Percentiles rank a stretch among this genome's conserved stretches.
Conservation (phyloP, 768 basidiomycete genomes). For the Lactarius quietus region DNA sequence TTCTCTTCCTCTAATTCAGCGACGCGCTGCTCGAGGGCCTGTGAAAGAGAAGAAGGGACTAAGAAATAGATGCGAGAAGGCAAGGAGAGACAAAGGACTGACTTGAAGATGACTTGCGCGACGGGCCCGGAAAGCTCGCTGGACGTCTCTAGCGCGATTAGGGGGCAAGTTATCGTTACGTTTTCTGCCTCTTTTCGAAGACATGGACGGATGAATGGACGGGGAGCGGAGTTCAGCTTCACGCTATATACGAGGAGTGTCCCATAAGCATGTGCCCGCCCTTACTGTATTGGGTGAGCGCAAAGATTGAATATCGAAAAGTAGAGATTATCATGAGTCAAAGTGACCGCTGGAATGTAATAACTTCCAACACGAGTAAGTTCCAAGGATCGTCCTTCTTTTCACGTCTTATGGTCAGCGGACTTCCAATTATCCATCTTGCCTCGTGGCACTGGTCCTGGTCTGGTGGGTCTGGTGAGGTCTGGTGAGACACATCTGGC, state of each 20-base stretch:
- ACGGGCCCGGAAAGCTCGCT: slow-evolving; percentile 84
- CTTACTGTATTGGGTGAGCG: slow-evolving; percentile 24
- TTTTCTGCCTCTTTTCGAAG: slow-evolving; percentile 84
- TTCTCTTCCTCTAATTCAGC: slow-evolving; percentile 85
- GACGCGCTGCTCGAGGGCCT: slow-evolving; percentile 82
- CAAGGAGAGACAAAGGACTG: slow-evolving; percentile 30
- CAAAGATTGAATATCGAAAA: slow-evolving; percentile 20
- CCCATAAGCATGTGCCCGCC: slow-evolving; percentile 32
- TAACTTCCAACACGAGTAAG: too few relatives aligned
- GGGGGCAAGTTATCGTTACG: slow-evolving; percentile 77
- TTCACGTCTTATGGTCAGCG: too few relatives aligned
- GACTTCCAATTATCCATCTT: too few relatives aligned
- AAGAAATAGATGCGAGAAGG: slow-evolving; percentile 27
- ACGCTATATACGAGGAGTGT: slow-evolving; percentile 34
- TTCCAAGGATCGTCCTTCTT: too few relatives aligned
- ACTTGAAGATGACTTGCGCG: slow-evolving; percentile 86
- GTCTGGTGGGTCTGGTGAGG: too few relatives aligned
- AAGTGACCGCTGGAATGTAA: too few relatives aligned
- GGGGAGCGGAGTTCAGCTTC: slow-evolving; percentile 32
- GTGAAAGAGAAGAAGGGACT: slow-evolving; percentile 32
- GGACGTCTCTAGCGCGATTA: slow-evolving; percentile 82
- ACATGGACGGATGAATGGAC: slow-evolving; percentile 48
- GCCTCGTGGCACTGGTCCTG: too few relatives aligned
- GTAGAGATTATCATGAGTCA: too few relatives aligned
- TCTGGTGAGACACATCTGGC: too few relatives aligned